phyloP scores from a whole-genome alignment of 2,329 filamentous ascomycete genomes.

The Penicillium sumatraense region DNA sequence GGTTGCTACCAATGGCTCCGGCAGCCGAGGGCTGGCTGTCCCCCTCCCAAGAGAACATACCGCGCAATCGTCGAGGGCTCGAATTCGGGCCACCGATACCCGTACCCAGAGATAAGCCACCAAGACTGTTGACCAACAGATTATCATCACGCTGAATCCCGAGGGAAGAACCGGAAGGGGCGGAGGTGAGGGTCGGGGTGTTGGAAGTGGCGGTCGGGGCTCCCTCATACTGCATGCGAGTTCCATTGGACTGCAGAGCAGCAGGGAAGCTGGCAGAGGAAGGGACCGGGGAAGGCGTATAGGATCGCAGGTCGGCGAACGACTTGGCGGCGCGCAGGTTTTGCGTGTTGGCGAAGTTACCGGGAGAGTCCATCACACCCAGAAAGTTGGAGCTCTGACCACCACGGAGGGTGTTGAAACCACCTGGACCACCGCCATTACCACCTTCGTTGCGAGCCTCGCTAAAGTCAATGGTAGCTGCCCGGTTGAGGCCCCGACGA shows the following conservation, averaged over 20 bases:
- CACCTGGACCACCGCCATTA: slow-evolving; percentile 67
- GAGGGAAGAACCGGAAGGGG: slow-evolving; percentile 54
- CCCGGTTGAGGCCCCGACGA: slow-evolving; percentile 83
- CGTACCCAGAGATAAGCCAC: slow-evolving; percentile 62
- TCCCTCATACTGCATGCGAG: slow-evolving; percentile 65
- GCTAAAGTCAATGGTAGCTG: slow-evolving; percentile 96
- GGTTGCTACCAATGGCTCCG: slow-evolving; percentile 67
- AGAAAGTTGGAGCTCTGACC: slow-evolving; percentile 81
- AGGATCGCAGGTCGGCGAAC: slow-evolving; percentile 92
- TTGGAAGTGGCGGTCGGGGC: slow-evolving; percentile 62
- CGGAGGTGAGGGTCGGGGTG: slow-evolving; percentile 69
- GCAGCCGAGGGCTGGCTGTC: slow-evolving; percentile 52
- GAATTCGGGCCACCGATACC: slow-evolving; percentile 49
- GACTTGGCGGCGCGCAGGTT: slow-evolving; percentile 94
- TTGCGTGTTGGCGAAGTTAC: slow-evolving; percentile 68
- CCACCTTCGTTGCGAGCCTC: slow-evolving; percentile 72
- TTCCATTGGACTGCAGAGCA: slow-evolving; percentile 65
- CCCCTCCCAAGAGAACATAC: slow-evolving; percentile 65
- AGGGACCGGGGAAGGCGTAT: slow-evolving; percentile 88
- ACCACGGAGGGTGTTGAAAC: slow-evolving; percentile 73
- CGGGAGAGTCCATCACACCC: slow-evolving; percentile 80
- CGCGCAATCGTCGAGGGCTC: slow-evolving; percentile 63
- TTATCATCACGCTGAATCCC: slow-evolving; percentile 60
- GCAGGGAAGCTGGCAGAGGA: slow-evolving; percentile 87
- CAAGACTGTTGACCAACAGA: slow-evolving; percentile 66